Conservation (phyloP, 805 yeast species). For the Yamadazyma olivae region DNA sequence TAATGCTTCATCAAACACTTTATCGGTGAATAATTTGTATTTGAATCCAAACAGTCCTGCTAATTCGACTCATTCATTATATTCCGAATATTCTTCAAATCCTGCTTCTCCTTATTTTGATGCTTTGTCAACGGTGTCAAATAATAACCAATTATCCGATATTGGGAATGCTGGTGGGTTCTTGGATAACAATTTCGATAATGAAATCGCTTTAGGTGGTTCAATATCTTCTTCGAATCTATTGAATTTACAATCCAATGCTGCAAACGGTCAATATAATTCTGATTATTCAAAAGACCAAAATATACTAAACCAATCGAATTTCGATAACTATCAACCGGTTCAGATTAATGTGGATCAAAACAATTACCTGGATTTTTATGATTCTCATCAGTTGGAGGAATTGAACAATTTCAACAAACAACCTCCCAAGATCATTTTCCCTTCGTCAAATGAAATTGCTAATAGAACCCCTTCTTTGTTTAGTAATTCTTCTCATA, state of each 20-base stretch:
- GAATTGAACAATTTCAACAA: slow-evolving; percentile 11
- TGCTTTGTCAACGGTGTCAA: slow-evolving; percentile 22
- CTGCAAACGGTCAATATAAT: background rate
- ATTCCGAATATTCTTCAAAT: slow-evolving; percentile 35
- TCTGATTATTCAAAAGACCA: slow-evolving; percentile 4
- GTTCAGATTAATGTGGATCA: slow-evolving; percentile 2
- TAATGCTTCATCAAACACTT: background rate
- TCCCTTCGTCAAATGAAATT: slow-evolving; percentile 10
- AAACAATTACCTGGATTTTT: slow-evolving; percentile 3
- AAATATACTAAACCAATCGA: slow-evolving; percentile 5
- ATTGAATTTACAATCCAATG: slow-evolving; percentile 3
- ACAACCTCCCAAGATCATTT: slow-evolving; percentile 13
- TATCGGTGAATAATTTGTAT: slow-evolving; percentile 3
- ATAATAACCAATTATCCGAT: slow-evolving; percentile 4
- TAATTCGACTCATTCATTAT: slow-evolving; percentile 19
- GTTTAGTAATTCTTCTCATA: slow-evolving; percentile 46
- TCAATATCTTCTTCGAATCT: slow-evolving; percentile 36
- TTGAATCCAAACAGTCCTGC: slow-evolving; percentile 13
- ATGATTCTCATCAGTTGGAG: slow-evolving; percentile 13
- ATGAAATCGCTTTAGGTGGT: slow-evolving; percentile 38
- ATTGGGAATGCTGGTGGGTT: slow-evolving; percentile 5
- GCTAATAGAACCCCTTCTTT: slow-evolving; percentile 51
- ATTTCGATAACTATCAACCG: slow-evolving; percentile 1
- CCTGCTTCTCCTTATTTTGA: slow-evolving; percentile 37
- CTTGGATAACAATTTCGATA: slow-evolving; percentile 21